Evolutionary conservation across 495 filamentous ascomycete species (phyloP), one percentile per base, ranked within the genome.

Genomic region (Durotheca rogersii): DNA sequence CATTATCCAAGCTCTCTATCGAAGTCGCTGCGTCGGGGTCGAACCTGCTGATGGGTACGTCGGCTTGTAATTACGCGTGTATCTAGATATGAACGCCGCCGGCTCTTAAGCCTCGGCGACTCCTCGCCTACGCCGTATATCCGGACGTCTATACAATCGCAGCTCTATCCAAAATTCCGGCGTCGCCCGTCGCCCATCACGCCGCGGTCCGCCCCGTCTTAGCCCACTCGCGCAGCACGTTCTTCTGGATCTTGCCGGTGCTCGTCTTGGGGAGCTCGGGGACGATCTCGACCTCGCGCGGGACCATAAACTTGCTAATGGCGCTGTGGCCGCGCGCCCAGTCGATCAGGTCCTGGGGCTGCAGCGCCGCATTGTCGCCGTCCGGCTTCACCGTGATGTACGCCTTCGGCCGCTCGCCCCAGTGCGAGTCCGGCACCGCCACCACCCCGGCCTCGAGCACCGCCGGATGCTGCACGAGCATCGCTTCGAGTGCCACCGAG

Each of bases 191-290:
- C n/a, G n/a, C n/a, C n/a, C n/a, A n/a, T n/a, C n/a, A n/a, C n/a
- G n/a, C n/a, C 1, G 1, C 17, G 38, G 53, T 56, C 46, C 34
- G 53, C 16, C 62, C 65, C 10, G 77, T 81, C 69, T 81, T 92
- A 3, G 86, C 86, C 92, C 89, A 92, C 61, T 89, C 87, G 51
- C 91, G 72, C 34, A 98, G 62, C 31, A 95, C 82, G 66, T 96
- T 97, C 79, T 98, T 98, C 79, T 88, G 85, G 42, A 98, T 72
- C 76, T 98, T 97, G 18, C 93, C 93, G 2, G 93, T 98, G 61
- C 86, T 90, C 18, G 94, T 98, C 80, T 98, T 97, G 9, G 93
- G 93, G 45, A 98, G 72, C 67, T 96, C 90, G 16, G 70, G 49
- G 21, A 98, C 82, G 42, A 98, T 75, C 70, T 95, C 90, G 1